Evolutionary conservation across 2,329 filamentous ascomycete species (phyloP).

Genomic region (Monilinia fructigena): DNA sequence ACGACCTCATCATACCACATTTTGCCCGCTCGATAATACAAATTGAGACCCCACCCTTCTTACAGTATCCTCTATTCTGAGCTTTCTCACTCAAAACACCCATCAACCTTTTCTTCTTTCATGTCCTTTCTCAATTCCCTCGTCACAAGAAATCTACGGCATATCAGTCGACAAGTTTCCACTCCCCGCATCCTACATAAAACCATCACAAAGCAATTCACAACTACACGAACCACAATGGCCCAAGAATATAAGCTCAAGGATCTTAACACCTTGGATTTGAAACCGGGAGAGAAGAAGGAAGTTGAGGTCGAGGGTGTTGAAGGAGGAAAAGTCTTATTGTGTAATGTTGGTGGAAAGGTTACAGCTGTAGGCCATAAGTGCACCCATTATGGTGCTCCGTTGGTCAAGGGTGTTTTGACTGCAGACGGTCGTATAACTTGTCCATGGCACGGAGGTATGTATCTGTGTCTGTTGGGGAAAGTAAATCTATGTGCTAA

Average conservation of each 20-base stretch:
- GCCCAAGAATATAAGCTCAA: conserved; percentile 69
- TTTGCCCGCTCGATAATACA: neutral
- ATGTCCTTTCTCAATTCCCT: conserved; percentile 19
- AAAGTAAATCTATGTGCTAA: neutral
- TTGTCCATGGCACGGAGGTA: conserved; percentile 96
- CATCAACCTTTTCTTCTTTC: conserved; percentile 8
- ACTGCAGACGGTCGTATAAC: conserved; percentile 79
- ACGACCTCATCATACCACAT: conserved; percentile 14
- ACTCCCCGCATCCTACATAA: conserved; percentile 23
- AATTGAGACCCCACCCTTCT: conserved; percentile 5
- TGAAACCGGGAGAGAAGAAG: conserved; percentile 79
- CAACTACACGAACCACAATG: conserved; percentile 35
- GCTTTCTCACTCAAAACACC: neutral
- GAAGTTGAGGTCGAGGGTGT: conserved; percentile 91
- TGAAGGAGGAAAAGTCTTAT: conserved; percentile 78
- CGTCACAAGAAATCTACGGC: conserved; percentile 11
- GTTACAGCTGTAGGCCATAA: conserved; percentile 78
- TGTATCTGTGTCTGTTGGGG: conserved; percentile 29
- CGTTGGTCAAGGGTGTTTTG: conserved; percentile 80
- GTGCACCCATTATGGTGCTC: conserved; percentile 91
- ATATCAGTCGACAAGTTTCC: conserved; percentile 23
- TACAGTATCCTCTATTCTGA: neutral
- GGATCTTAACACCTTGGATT: conserved; percentile 68
- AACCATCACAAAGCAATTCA: conserved; percentile 20
- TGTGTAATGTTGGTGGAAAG: conserved; percentile 74